Base-by-base conservation (phyloP, 345 rosid genomes). In the Luvunga scandens region DNA sequence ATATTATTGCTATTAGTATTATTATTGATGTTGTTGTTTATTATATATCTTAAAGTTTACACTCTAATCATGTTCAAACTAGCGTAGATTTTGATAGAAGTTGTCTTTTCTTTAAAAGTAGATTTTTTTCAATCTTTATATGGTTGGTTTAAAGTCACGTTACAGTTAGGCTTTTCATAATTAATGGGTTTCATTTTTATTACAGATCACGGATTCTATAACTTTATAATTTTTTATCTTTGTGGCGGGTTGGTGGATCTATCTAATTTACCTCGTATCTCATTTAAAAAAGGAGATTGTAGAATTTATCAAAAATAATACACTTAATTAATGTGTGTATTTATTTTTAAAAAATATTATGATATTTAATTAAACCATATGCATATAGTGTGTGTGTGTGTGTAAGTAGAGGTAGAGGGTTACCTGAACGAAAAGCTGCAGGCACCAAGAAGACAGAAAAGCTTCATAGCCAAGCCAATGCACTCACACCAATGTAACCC, bases 81-180 rank as follows among this genome's bases (percentile, higher is more conserved):
- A 71, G 30, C 28, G 60, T 45, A 71, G 77, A 72, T 36, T 63
- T 63, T 55, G 63, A 31, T 75, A 9, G 27, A 75, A 65, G 59
- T 68, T 67, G 69, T 60, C 53, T 79, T 34, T 55, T 66, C 30
- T 67, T 31, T 30, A 30, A 71, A 31, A 34, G 62, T 5, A 61
- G 28, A 9, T 53, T 70, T 50, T 50, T 61, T 70, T 70, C 66
- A 24, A 6, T 42, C 12, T 66, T 63, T 33, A 45, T 34, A 73
- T 60, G 78, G 31, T 78, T 82, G 76, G 66, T 78, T 82, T 57
- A 25, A 75, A 75, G 77, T 65, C 66, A 82, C 79, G 81, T 75
- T 75, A 74, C 31, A 28, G 31, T 9, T 50, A 7, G 28, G 5
- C 55, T 25, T 53, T 61, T 24, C 14, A 18, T 19, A 18, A 18